Evolutionary conservation across 129 eudicot species (phyloP), one percentile per base, ranked within the genome.

Genomic region (Lactuca sativa): DNA sequence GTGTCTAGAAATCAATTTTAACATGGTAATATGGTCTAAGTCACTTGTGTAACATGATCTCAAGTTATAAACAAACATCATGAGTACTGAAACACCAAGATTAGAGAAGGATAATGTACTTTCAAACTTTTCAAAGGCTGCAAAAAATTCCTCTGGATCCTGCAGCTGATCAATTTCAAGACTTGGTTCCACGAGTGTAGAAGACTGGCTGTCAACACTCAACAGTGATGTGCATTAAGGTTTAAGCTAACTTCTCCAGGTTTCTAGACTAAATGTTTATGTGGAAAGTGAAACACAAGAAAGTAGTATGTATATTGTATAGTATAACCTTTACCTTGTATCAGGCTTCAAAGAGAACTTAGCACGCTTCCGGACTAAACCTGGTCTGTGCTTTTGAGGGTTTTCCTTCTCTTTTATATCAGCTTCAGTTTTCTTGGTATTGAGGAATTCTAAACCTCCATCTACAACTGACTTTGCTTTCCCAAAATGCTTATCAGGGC

Each of bases 91-190:
- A 69, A 62, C 16, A 73, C 13, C 44, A 74, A 56, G 21, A 43
- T 41, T 9, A 77, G 14, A 25, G 72, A 68, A 43, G 25, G 54
- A 59, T 37, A n/a, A 36, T 36, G 47, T 82, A 89, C 95, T 79
- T 79, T 89, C 95, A 53, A 67, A 76, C 64, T 78, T 85, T 59
- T 82, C 95, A 85, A 16, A 77, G 49, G 90, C 95, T 15, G 80
- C 82, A 61, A 85, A 89, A 69, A 74, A 86, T 10, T 83, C 90
- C 59, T 71, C 96, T 38, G 98, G 96, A 61, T 80, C 90, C 56
- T 67, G 73, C 52, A 77, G 64, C 49, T 79, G 71, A 79, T 77
- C 81, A 48, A 86, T 47, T 56, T 82, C 77, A 55, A 89, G 36
- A 77, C 37, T 77, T 70, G 89, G 77, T 72, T 82, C 84, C 80